These are phyloP conservation scores for Cyathus striatus DNA, from an alignment of 768 basidiomycete genomes.

Conservation along the genomic window DNA sequence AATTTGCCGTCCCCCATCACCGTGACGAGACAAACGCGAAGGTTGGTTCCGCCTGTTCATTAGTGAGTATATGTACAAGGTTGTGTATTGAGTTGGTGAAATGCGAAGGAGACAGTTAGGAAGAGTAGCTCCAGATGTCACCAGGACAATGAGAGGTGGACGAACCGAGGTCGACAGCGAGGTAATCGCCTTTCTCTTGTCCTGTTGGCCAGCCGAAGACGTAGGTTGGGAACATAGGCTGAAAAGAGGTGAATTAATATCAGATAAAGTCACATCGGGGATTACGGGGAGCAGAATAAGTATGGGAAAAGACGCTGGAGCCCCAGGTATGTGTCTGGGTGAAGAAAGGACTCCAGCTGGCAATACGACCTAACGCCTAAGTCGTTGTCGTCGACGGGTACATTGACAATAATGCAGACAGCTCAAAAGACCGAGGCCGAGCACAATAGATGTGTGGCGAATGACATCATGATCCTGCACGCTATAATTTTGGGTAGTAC, in stretches of 20 bases:
- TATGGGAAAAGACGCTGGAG: no score
- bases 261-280: constrained; percentile 3
- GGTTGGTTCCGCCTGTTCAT: constrained; percentile 79
- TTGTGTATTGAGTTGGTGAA: neutral
- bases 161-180: constrained; percentile 86
- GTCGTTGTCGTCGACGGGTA: no score
- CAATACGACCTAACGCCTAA: no score
- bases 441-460: no score
- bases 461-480: no score
- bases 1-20: constrained; percentile 93
- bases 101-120: neutral
- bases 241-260: constrained; percentile 8
- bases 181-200: constrained; percentile 81
- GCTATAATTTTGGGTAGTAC: no score
- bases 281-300: constrained; percentile 4
- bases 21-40: constrained; percentile 96
- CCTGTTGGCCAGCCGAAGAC: constrained; percentile 96
- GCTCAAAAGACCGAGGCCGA: no score
- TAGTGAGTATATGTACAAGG: neutral
- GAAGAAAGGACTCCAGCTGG: no score
- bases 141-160: constrained; percentile 4
- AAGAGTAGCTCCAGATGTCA: neutral
- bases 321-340: no score
- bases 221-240: constrained; percentile 97
- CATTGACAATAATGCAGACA: no score